These are phyloP conservation scores for Parastagonospora nodorum DNA, from an alignment of 2,329 filamentous ascomycete genomes.

Conservation along the genomic window DNA sequence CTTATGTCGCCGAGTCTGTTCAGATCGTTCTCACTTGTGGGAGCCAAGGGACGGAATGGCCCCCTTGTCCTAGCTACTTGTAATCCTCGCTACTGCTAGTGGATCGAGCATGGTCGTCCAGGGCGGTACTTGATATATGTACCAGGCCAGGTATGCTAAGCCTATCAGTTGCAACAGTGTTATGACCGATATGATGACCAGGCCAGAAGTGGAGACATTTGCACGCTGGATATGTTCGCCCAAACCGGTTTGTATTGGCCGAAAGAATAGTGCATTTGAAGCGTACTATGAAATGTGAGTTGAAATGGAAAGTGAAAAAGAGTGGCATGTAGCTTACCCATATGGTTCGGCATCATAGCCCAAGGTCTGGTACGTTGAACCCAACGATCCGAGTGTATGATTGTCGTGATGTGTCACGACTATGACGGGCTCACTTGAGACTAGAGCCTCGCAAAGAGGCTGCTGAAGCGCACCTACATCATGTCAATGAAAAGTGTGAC, in stretches of 20 bases:
- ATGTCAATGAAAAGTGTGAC: background rate
- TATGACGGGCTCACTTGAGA: background rate
- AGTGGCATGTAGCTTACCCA: background rate
- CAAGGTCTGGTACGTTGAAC: background rate
- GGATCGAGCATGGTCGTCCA: constrained; percentile 14
- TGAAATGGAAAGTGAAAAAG: background rate
- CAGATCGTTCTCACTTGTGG: background rate
- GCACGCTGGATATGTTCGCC: constrained; percentile 2
- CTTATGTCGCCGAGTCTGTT: background rate
- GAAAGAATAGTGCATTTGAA: background rate
- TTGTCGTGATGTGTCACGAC: constrained; percentile 3
- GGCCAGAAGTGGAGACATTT: background rate
- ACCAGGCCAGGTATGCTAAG: constrained; percentile 7
- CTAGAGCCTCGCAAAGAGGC: constrained; percentile 7
- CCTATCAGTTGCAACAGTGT: constrained; percentile 10
- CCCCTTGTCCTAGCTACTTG: constrained; percentile 4
- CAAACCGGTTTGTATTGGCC: constrained; percentile 1
- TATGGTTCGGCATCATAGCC: constrained; percentile 12
- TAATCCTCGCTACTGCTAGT: constrained; percentile 9
- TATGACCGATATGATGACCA: constrained; percentile 4
- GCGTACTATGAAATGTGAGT: background rate
- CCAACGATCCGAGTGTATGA: background rate
- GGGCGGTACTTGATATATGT: constrained; percentile 12
- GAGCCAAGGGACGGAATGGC: constrained; percentile 4
- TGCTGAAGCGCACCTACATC: constrained; percentile 6